Evolutionary conservation across 768 basidiomycete species (phyloP).

Genomic region (Boletus reticulatus): DNA sequence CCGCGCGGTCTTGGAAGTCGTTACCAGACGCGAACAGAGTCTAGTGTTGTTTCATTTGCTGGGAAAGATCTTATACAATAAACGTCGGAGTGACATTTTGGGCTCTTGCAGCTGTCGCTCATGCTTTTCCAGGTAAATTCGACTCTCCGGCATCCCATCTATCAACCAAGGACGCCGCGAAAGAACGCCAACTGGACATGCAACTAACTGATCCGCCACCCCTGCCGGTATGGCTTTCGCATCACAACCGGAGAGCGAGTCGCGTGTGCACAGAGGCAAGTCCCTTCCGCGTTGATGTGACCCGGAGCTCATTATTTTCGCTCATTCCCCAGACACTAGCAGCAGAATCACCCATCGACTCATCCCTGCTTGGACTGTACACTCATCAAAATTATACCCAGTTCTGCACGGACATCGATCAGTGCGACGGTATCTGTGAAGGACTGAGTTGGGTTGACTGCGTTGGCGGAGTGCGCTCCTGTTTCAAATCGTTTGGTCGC

Average conservation of each 20-base stretch:
- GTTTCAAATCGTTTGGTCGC: neutral
- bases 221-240: conserved; percentile 56
- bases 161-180: conserved; percentile 59
- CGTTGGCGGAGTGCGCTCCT: conserved; percentile 47
- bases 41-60: conserved; percentile 88
- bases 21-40: conserved; percentile 82
- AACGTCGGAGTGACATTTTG: conserved; percentile 49
- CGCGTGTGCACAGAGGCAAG: conserved; percentile 76
- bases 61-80: conserved; percentile 94
- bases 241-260: conserved; percentile 65
- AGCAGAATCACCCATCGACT: conserved; percentile 87
- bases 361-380: conserved; percentile 84
- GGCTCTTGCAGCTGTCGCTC: neutral
- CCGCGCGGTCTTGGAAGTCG: conserved; percentile 58
- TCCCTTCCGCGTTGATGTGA: neutral
- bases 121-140: conserved; percentile 59
- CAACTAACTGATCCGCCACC: conserved; percentile 51
- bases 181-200: conserved; percentile 56
- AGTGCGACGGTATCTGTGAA: conserved; percentile 68
- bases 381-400: conserved; percentile 92
- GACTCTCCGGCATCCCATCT: conserved; percentile 60
- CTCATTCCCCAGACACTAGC: conserved; percentile 54
- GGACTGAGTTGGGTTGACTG: conserved; percentile 78
- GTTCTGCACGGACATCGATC: conserved; percentile 76
- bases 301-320: neutral